Evolutionary conservation across 2,329 filamentous ascomycete species (phyloP).

Genomic region (Thelonectria olida): DNA sequence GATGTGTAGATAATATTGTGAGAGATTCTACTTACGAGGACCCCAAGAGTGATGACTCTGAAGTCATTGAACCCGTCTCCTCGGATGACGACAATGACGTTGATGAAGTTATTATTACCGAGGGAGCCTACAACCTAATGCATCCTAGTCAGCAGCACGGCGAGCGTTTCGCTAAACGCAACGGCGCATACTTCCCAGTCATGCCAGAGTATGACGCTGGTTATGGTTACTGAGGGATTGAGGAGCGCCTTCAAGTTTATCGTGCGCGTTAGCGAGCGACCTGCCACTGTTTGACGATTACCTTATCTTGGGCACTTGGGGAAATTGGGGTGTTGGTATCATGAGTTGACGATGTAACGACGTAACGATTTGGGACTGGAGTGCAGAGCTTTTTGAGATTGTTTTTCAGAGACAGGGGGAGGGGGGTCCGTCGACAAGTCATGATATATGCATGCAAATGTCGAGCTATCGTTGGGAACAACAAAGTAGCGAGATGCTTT

Average conservation of each 20-base stretch:
- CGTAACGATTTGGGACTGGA: too few relatives aligned
- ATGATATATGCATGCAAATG: background rate
- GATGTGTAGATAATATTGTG: conserved; percentile 30
- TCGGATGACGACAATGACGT: conserved; percentile 27
- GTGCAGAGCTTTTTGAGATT: too few relatives aligned
- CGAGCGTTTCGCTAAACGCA: too few relatives aligned
- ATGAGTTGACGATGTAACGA: background rate
- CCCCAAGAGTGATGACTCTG: conserved; percentile 9
- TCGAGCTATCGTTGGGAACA: background rate
- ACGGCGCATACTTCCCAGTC: background rate
- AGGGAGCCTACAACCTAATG: background rate
- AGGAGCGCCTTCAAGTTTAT: too few relatives aligned
- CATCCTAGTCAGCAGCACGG: background rate
- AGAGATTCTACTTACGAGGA: conserved; percentile 27
- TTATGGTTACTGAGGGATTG: background rate
- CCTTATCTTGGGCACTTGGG: too few relatives aligned
- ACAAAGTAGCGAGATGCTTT: background rate
- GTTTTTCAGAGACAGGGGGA: background rate
- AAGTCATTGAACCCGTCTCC: conserved; percentile 15
- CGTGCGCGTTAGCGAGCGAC: too few relatives aligned
- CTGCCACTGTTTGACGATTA: too few relatives aligned
- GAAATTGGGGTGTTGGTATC: background rate
- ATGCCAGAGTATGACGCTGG: background rate
- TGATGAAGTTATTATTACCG: conserved; percentile 9
- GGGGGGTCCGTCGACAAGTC: background rate